Base-by-base conservation (phyloP, 192 early-diverging fungal genomes). In the Coemansia sp. region DNA sequence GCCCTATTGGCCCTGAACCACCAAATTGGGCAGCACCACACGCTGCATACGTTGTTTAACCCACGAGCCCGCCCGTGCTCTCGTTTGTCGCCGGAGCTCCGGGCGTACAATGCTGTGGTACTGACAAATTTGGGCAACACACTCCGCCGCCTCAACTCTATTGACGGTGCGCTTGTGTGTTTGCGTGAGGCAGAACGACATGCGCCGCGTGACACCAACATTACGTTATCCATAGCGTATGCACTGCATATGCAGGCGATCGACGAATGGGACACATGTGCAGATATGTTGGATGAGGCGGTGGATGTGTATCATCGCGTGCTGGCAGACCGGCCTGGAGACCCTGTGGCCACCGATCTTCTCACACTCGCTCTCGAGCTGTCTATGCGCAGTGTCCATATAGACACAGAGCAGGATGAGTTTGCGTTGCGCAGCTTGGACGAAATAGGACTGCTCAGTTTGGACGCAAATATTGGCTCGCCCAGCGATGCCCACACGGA, bases 261-360 rank as follows among this genome's bases (percentile, higher is more conserved):
- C 15, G 51, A 56, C 14, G 23, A 37, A n/a, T 62, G 43, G 70
- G 43, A 38, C 14, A 6, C 25, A 7, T 2, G 38, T 14, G 17
- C 7, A 51, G 14, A 2, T 0, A 68, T 68, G 12, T 60, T 82
- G 17, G 75, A 82, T 37, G 39, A 63, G 38, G 71, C 80, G 1
- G 68, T 82, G 19, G 80, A 82, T 23, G 52, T 47, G 4, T 82
- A 82, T 56, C 80, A 82, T 47, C 56, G 50, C 24, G 63, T 77
- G 3, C 43, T 82, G 29, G 48, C 80, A 0, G 68, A 55, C 4
- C 41, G 65, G n/a, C 75, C 75, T 1, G 75, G 75, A 2, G 75
- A 82, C 22, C 47, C 75, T 2, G 63, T 63, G n/a, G 61, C 71
- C 6, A 82, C 74, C 0, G 80, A 82, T 57, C 64, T 82, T 19